These are phyloP conservation scores for Toxoplasma gondii DNA, from an alignment of 169 alveolate species.

Conservation along the genomic window DNA sequence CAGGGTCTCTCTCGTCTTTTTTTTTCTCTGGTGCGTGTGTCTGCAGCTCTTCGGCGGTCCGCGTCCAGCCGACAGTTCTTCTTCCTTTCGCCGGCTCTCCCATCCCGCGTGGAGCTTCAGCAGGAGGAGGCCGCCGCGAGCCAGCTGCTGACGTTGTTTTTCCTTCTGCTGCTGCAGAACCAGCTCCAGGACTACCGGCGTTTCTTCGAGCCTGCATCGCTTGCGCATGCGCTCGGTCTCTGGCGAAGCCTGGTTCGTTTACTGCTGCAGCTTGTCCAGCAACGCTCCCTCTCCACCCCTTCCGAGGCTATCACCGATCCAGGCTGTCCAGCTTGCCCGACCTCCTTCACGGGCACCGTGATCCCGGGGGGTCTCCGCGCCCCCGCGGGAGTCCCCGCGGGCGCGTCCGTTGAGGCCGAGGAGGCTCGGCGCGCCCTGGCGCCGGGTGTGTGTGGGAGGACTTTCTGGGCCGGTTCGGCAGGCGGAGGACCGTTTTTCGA, in stretches of 20 bases:
- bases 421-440: no score
- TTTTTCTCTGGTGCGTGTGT: no score
- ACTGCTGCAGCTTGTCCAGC: slow-evolving; percentile 33
- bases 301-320: background rate
- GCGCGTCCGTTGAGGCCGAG: no score
- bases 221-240: background rate
- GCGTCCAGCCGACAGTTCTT: background rate
- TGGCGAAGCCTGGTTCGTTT: slow-evolving; percentile 41
- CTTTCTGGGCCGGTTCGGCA: no score
- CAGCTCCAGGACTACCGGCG: slow-evolving; percentile 64
- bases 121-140: slow-evolving; percentile 55
- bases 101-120: slow-evolving; percentile 66
- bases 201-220: slow-evolving; percentile 55
- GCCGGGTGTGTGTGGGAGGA: no score
- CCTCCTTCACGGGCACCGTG: background rate
- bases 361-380: background rate
- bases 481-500: no score
- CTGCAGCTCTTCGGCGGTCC: background rate
- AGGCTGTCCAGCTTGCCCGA: background rate
- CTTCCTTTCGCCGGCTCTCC: slow-evolving; percentile 51
- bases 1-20: no score
- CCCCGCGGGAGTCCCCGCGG: no score
- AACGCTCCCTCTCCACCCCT: background rate
- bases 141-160: slow-evolving; percentile 41
- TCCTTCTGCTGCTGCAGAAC: slow-evolving; percentile 55